phyloP scores from a whole-genome alignment of 1,284 basidiomycete genomes.

The Ganoderma meredithae region DNA sequence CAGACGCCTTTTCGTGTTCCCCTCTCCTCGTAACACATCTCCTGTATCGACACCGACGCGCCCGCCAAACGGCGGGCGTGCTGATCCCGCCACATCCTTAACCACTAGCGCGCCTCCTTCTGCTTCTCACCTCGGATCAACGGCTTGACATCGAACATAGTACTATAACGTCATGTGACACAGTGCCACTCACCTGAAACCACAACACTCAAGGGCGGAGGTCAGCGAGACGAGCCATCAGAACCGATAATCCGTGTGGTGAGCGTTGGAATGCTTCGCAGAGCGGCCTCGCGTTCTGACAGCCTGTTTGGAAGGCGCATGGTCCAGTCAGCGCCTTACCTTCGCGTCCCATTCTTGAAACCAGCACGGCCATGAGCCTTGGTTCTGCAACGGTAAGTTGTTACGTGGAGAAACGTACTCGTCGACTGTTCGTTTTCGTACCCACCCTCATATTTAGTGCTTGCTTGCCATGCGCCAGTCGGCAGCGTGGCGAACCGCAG shows the following conservation, averaged over 20 bases:
- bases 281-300: background rate
- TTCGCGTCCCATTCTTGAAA: background rate
- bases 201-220: background rate
- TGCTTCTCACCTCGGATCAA: background rate
- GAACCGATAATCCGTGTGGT: background rate
- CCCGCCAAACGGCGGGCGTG: background rate
- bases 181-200: background rate
- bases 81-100: background rate
- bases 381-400: background rate
- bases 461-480: background rate
- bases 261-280: background rate
- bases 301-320: background rate
- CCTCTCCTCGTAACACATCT: background rate
- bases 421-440: background rate
- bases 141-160: background rate
- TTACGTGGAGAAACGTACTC: background rate
- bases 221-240: background rate
- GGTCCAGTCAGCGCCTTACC: background rate
- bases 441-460: background rate
- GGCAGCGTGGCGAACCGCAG: background rate
- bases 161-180: background rate
- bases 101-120: background rate
- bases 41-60: background rate
- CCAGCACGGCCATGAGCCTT: background rate
- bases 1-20: background rate